Conservation (phyloP, 805 yeast genomes). For the Myxozyma neotropica region DNA sequence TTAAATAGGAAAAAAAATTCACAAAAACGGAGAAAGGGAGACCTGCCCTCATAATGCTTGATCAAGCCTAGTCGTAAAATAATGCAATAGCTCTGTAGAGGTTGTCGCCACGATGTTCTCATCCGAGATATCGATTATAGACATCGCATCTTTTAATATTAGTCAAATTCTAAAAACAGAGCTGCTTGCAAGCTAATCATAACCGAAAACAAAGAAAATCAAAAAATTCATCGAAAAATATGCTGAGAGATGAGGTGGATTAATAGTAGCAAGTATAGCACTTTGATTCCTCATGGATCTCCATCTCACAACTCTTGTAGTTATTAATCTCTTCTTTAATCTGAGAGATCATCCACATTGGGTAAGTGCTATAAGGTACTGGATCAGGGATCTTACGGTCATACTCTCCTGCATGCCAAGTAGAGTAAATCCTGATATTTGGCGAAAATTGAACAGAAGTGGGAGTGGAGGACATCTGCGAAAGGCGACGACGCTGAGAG, state of each 20-base stretch:
- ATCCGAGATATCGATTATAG: no score
- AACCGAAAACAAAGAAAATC: neutral
- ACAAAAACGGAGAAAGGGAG: no score
- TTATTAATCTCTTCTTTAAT: constrained; percentile 83
- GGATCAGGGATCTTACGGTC: constrained; percentile 55
- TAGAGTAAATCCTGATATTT: constrained; percentile 79
- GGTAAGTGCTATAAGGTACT: constrained; percentile 22
- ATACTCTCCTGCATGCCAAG: constrained; percentile 79
- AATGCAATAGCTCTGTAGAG: no score
- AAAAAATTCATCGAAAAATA: neutral
- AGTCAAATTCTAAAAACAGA: no score
- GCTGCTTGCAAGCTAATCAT: no score
- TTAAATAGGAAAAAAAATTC: no score
- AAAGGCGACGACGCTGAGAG: constrained; percentile 3
- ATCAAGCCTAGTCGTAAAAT: no score
- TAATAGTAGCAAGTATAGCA: constrained; percentile 84
- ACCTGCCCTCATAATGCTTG: no score
- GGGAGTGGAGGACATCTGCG: constrained; percentile 9
- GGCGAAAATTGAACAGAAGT: constrained; percentile 67
- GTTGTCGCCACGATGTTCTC: no score
- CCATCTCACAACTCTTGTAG: constrained; percentile 73
- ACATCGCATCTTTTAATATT: no score
- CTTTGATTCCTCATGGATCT: constrained; percentile 73
- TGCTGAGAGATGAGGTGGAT: constrained; percentile 8
- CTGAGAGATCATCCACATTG: constrained; percentile 66